These are phyloP conservation scores for Actinomucor elegans DNA, from an alignment of 371 early-diverging fungal genomes.

Conservation along the genomic window DNA sequence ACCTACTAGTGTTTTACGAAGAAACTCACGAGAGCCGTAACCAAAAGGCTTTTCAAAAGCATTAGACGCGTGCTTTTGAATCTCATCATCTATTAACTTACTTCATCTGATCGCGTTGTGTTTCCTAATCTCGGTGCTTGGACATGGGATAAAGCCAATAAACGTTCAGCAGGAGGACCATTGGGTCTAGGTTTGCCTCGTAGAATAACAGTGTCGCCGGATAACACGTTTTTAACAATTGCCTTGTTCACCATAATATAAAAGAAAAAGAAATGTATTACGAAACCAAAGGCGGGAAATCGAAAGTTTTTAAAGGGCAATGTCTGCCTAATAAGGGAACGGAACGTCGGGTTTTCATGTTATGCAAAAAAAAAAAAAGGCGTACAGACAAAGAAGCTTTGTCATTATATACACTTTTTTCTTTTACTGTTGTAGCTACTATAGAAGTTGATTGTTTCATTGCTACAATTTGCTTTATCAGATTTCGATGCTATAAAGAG, in stretches of 20 bases:
- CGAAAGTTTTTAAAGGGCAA: too few species aligned
- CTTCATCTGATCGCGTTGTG: conserved; percentile 82
- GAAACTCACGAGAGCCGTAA: conserved; percentile 84
- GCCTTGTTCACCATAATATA: conserved; percentile 48
- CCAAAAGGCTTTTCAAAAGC: conserved; percentile 68
- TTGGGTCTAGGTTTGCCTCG: conserved; percentile 75
- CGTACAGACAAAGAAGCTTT: too few species aligned
- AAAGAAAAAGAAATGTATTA: not conserved
- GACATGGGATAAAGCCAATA: conserved; percentile 81
- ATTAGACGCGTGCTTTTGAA: too few species aligned
- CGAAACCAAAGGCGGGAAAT: not conserved
- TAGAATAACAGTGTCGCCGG: conserved; percentile 90
- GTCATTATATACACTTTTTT: too few species aligned
- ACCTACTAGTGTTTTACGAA: conserved; percentile 86
- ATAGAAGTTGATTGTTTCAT: too few species aligned
- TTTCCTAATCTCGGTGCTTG: conserved; percentile 86
- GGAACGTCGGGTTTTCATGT: too few species aligned
- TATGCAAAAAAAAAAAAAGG: too few species aligned
- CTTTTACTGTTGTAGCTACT: too few species aligned
- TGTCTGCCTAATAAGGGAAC: too few species aligned
- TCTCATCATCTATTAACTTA: conserved; percentile 22
- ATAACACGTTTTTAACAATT: conserved; percentile 83
- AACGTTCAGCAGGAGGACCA: conserved; percentile 84
- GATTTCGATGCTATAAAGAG: too few species aligned
- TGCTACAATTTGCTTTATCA: too few species aligned